phyloP scores from a whole-genome alignment of 257 asterid genomes.

The Echites panduratus region DNA sequence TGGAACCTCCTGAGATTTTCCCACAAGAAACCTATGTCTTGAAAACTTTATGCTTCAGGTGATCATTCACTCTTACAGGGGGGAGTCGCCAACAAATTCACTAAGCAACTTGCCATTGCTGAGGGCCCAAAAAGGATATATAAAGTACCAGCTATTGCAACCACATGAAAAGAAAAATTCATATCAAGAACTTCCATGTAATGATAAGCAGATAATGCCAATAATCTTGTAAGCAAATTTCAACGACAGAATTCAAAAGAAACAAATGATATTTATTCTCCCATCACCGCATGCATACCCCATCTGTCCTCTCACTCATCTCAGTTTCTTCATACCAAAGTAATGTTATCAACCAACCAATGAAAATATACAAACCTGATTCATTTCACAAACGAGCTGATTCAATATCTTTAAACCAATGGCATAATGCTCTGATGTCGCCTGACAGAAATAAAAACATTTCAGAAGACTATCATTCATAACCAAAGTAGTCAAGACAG shows the following conservation, averaged over 20 bases:
- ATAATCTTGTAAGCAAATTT: neutral
- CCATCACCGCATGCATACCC: neutral
- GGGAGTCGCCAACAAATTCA: slow-evolving; percentile 1
- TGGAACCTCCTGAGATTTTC: neutral
- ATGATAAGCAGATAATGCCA: neutral
- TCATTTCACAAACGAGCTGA: slow-evolving; percentile 95
- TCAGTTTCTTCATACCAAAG: neutral
- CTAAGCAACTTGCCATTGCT: neutral
- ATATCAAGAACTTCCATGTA: neutral
- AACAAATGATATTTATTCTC: neutral
- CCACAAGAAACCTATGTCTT: neutral
- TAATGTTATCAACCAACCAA: neutral
- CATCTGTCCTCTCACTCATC: neutral
- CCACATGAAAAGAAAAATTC: neutral
- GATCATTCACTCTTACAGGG: neutral
- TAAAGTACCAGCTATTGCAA: neutral
- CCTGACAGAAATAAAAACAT: slow-evolving; percentile 48
- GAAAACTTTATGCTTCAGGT: neutral
- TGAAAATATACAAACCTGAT: slow-evolving; percentile 55
- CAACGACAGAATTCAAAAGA: neutral
- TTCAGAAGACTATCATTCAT: slow-evolving; percentile 16
- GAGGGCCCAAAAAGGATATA: neutral
- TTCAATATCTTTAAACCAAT: slow-evolving; percentile 93
- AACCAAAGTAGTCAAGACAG: neutral
- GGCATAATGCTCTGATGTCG: slow-evolving; percentile 76